Conservation (phyloP, 305 asterid species). For the Solanum aculeatissimum region DNA sequence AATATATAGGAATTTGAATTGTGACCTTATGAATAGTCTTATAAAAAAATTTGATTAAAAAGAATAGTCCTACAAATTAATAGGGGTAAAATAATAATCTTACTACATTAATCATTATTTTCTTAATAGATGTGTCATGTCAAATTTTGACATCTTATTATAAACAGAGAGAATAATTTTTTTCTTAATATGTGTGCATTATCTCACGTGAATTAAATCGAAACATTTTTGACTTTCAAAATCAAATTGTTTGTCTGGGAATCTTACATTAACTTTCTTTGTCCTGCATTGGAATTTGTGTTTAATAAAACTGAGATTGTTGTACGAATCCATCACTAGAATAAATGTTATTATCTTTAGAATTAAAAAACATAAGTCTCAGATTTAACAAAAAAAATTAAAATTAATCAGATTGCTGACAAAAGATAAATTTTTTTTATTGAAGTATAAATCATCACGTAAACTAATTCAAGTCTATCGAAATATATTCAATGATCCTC, state of each 20-base stretch:
- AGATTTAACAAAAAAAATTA: not conserved
- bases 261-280: not conserved
- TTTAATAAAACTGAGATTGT: not conserved
- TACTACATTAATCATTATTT: too few species aligned
- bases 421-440: not conserved
- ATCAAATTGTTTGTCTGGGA: not conserved
- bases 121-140: too few species aligned
- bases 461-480: not conserved
- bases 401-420: not conserved
- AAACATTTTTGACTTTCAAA: not conserved
- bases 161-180: too few species aligned
- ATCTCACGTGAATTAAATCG: too few species aligned
- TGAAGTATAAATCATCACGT: not conserved
- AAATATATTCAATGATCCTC: too few species aligned
- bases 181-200: too few species aligned
- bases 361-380: not conserved
- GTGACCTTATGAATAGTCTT: too few species aligned
- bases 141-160: too few species aligned
- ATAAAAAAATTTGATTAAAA: too few species aligned
- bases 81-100: too few species aligned
- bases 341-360: not conserved
- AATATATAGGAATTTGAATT: too few species aligned
- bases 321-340: not conserved
- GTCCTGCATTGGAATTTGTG: not conserved
- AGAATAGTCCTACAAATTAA: too few species aligned